A percentile compares a stretch with the other conserved stretches of the same genome.
These are phyloP conservation scores for Testicularia cyperi DNA, from an alignment of 1,284 basidiomycete genomes.

Conservation along the genomic window DNA sequence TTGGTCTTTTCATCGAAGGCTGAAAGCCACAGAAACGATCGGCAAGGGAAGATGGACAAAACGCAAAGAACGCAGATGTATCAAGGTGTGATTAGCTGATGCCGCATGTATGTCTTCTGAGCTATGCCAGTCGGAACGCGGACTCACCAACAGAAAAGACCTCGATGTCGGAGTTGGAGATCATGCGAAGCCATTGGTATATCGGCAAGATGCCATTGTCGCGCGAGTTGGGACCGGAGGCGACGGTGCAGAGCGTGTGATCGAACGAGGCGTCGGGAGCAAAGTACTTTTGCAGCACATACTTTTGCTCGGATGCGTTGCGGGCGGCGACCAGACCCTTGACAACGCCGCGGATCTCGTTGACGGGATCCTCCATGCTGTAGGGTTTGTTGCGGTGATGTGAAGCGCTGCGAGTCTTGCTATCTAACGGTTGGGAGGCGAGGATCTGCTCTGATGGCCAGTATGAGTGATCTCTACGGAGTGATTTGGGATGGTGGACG, in stretches of 20 bases:
- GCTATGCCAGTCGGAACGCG: background rate
- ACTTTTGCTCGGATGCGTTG: constrained; percentile 50
- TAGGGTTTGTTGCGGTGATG: background rate
- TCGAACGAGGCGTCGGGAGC: constrained; percentile 55
- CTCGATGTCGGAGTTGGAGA: constrained; percentile 48
- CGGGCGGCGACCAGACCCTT: constrained; percentile 52
- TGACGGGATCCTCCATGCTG: constrained; percentile 53
- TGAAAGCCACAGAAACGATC: too few species aligned
- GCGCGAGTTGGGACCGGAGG: constrained; percentile 41
- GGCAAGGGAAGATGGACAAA: too few species aligned
- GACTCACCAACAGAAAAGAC: constrained; percentile 47
- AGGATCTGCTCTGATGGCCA: too few species aligned
- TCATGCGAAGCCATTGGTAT: constrained; percentile 54
- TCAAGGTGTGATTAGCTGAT: too few species aligned
- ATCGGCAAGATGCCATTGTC: constrained; percentile 55
- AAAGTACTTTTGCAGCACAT: constrained; percentile 47
- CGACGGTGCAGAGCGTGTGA: constrained; percentile 54
- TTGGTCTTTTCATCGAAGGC: constrained; percentile 36
- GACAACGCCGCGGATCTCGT: constrained; percentile 50
- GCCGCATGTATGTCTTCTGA: too few species aligned
- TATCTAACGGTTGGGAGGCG: too few species aligned
- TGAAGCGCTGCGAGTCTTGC: background rate
- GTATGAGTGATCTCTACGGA: too few species aligned
- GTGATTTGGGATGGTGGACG: too few species aligned
- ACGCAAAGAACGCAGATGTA: too few species aligned